These are phyloP conservation scores for Chlorella variabilis DNA, from an alignment of 163 green algal species.

Conservation along the genomic window DNA sequence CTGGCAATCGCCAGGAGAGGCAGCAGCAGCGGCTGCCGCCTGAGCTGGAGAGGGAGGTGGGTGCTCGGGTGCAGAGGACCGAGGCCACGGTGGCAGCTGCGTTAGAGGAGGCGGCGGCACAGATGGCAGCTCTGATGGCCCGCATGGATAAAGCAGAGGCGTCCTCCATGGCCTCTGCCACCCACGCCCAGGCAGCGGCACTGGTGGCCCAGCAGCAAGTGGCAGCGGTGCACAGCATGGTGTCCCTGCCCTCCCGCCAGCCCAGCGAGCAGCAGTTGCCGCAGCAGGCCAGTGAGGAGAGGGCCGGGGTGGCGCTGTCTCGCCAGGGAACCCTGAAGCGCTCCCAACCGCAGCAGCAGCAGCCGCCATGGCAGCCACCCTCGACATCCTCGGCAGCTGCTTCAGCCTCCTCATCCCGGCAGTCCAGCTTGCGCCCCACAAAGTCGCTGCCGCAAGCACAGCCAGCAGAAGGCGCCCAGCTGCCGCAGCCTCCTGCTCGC, in stretches of 20 bases:
- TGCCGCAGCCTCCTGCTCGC: no score
- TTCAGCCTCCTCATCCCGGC: not conserved
- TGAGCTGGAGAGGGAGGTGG: not conserved
- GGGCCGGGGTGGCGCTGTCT: not conserved
- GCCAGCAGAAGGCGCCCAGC: not conserved
- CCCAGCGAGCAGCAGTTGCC: not conserved
- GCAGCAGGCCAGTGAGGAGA: not conserved
- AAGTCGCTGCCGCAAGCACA: not conserved
- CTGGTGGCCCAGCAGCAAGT: not conserved
- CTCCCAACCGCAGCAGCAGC: not conserved
- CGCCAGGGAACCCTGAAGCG: not conserved
- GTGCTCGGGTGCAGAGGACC: not conserved
- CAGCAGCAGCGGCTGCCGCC: not conserved
- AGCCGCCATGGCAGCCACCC: not conserved
- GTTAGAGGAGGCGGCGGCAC: slow-evolving; percentile 2
- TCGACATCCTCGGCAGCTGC: not conserved
- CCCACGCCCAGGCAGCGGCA: not conserved
- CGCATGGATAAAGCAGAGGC: not conserved
- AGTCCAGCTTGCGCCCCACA: not conserved
- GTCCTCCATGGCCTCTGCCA: not conserved
- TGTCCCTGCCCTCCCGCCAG: not conserved
- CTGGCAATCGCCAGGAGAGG: not conserved
- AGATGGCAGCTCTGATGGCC: slow-evolving; percentile 7
- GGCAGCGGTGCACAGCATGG: not conserved
- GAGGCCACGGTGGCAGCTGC: not conserved